Conservation (phyloP, 495 filamentous ascomycete genomes). For the Daldinia loculata region DNA sequence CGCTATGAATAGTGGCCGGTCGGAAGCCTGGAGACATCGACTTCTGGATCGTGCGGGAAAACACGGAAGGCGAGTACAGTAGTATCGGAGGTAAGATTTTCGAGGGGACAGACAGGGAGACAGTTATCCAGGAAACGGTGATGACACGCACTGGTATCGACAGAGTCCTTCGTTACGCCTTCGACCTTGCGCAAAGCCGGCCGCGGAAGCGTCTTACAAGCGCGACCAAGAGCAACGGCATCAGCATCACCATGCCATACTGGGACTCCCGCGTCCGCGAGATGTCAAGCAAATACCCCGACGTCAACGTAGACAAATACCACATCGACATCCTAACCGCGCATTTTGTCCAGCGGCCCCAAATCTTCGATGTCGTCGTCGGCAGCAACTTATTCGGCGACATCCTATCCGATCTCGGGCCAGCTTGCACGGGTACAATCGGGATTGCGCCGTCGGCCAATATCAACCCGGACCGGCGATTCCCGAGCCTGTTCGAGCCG, state of each 20-base stretch:
- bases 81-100: constrained; percentile 47
- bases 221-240: constrained; percentile 85
- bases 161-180: constrained; percentile 77
- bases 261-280: constrained; percentile 77
- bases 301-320: constrained; percentile 75
- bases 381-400: constrained; percentile 88
- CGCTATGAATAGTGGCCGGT: constrained; percentile 54
- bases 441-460: constrained; percentile 80
- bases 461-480: constrained; percentile 68
- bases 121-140: constrained; percentile 68
- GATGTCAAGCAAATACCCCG: constrained; percentile 75
- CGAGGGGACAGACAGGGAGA: constrained; percentile 73
- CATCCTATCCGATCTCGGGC: constrained; percentile 84
- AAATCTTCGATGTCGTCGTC: constrained; percentile 81
- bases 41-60: constrained; percentile 86
- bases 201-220: constrained; percentile 78
- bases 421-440: constrained; percentile 85
- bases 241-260: constrained; percentile 76
- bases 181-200: constrained; percentile 75
- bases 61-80: constrained; percentile 88
- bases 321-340: constrained; percentile 85
- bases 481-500: constrained; percentile 86
- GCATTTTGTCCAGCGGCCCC: constrained; percentile 81
- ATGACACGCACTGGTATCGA: constrained; percentile 82
- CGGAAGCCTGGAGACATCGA: constrained; percentile 72